Conservation (phyloP, 805 yeast species). For the Candida cerambycidarum region DNA sequence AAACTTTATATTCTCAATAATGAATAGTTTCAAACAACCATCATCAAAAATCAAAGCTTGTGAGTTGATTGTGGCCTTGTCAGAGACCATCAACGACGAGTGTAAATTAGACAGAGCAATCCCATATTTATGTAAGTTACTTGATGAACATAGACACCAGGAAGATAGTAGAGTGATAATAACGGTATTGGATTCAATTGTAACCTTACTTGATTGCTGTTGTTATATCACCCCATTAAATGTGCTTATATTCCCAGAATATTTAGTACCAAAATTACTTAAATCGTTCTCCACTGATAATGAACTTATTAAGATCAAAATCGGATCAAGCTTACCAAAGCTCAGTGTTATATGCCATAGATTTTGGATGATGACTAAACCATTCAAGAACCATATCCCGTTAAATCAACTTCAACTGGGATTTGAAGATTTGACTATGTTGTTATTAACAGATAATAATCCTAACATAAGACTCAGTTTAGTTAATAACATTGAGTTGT, state of each 20-base stretch:
- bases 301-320: slow-evolving; percentile 53
- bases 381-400: slow-evolving; percentile 39
- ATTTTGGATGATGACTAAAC: slow-evolving; percentile 61
- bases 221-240: slow-evolving; percentile 71
- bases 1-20: slow-evolving; percentile 55
- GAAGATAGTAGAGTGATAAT: slow-evolving; percentile 52
- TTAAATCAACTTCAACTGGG: slow-evolving; percentile 48
- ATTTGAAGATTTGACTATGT: slow-evolving; percentile 65
- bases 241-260: slow-evolving; percentile 75
- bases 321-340: slow-evolving; percentile 73
- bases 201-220: slow-evolving; percentile 67
- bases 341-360: slow-evolving; percentile 64
- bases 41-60: slow-evolving; percentile 65
- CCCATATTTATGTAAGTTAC: slow-evolving; percentile 72
- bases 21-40: slow-evolving; percentile 61
- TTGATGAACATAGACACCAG: slow-evolving; percentile 52
- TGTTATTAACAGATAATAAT: slow-evolving; percentile 67
- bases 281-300: slow-evolving; percentile 10
- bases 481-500: slow-evolving; percentile 66
- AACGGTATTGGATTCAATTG: slow-evolving; percentile 60
- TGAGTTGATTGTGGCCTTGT: slow-evolving; percentile 70
- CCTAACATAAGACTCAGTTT: slow-evolving; percentile 68
- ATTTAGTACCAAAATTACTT: slow-evolving; percentile 66
- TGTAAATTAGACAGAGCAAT: slow-evolving; percentile 81
- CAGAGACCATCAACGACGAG: slow-evolving; percentile 78